phyloP scores from a whole-genome alignment of 2,329 filamentous ascomycete genomes.

The Sphaceloma murrayae region DNA sequence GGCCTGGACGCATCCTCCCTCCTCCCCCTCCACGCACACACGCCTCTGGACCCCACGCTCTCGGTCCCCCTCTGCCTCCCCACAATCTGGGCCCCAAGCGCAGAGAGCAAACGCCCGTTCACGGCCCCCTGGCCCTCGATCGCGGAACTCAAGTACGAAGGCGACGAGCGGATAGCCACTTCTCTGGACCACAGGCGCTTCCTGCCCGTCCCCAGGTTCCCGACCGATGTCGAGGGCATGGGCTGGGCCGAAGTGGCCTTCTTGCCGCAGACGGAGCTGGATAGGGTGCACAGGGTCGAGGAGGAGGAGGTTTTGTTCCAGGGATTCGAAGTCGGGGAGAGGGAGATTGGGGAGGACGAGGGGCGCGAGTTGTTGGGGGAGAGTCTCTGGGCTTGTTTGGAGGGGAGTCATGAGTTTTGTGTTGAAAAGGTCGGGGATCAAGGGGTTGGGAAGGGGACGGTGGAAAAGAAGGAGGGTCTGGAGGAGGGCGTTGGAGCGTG shows the following conservation, averaged over 20 bases:
- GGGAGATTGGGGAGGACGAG: slow-evolving; percentile 21
- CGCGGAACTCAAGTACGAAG: slow-evolving; percentile 40
- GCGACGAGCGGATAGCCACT: slow-evolving; percentile 38
- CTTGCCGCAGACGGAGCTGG: slow-evolving; percentile 32
- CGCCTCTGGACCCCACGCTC: slow-evolving; percentile 15
- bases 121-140: slow-evolving; percentile 34
- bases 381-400: slow-evolving; percentile 21
- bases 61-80: slow-evolving; percentile 29
- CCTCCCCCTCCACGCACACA: background rate
- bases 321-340: slow-evolving; percentile 19
- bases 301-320: slow-evolving; percentile 20
- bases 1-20: background rate
- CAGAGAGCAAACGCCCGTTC: slow-evolving; percentile 23
- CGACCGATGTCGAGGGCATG: slow-evolving; percentile 25
- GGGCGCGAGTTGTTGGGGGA: slow-evolving; percentile 21
- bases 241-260: slow-evolving; percentile 34
- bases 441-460: background rate
- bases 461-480: background rate
- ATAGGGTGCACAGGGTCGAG: slow-evolving; percentile 27
- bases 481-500: background rate
- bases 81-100: slow-evolving; percentile 33
- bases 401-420: background rate
- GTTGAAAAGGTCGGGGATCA: background rate
- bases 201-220: slow-evolving; percentile 35
- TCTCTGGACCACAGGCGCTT: slow-evolving; percentile 36